Conservation (phyloP, 2,329 filamentous ascomycete genomes). For the Fusarium fracticaudum region DNA sequence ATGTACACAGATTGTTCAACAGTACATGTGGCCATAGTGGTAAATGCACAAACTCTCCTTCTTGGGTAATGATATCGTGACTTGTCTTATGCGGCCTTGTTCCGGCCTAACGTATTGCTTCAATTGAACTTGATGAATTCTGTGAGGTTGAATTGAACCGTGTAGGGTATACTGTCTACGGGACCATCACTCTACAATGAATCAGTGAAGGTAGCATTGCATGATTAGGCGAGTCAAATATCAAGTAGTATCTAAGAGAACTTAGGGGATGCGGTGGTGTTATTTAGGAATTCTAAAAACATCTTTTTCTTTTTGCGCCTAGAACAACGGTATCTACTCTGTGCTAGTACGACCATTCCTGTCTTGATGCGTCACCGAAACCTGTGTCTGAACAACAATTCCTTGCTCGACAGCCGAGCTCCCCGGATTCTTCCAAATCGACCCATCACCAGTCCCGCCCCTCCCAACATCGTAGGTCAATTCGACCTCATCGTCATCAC, state of each 20-base stretch:
- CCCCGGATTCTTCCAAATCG: background rate
- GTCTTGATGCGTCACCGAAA: background rate
- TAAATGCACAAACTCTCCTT: background rate
- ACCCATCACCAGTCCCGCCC: background rate
- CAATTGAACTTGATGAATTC: background rate
- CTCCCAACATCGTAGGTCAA: slow-evolving; percentile 1
- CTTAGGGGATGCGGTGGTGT: fast-evolving
- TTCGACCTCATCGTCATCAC: slow-evolving; percentile 13
- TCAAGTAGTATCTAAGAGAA: fast-evolving
- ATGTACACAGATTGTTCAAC: fast-evolving
- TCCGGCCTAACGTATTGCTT: fast-evolving
- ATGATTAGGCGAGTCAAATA: background rate
- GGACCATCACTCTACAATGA: too few species aligned
- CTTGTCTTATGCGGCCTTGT: fast-evolving
- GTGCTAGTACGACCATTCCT: background rate
- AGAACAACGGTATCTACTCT: background rate
- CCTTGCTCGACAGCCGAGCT: background rate
- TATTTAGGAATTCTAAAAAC: background rate
- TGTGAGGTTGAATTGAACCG: background rate
- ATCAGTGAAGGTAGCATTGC: fast-evolving
- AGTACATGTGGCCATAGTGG: background rate
- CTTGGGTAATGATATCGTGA: background rate
- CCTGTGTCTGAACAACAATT: background rate
- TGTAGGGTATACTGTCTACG: background rate
- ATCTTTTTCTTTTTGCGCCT: fast-evolving